A percentile compares a stretch with the other conserved stretches of the same genome.
Evolutionary conservation across 768 basidiomycete genomes (phyloP).

Genomic region (Boletus speciosus): DNA sequence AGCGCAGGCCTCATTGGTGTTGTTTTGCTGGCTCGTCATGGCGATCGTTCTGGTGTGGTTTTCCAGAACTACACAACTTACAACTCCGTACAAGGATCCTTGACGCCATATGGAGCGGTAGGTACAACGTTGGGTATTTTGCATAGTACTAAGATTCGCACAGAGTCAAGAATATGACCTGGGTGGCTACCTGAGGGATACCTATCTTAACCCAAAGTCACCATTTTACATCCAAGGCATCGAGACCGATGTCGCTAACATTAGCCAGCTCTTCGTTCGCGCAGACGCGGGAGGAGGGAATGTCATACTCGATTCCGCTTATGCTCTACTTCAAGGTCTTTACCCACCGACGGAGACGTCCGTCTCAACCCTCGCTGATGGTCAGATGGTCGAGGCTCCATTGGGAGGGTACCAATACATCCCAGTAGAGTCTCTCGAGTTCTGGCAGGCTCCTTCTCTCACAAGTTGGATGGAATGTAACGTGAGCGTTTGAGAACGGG

Average conservation of each 20-base stretch:
- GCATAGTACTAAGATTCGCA: background rate
- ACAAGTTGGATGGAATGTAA: conserved; percentile 74
- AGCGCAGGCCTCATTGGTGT: conserved; percentile 55
- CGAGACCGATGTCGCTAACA: conserved; percentile 60
- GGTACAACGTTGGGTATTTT: conserved; percentile 20
- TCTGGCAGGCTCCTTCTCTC: conserved; percentile 51
- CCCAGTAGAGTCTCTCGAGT: conserved; percentile 60
- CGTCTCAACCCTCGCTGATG: conserved; percentile 70
- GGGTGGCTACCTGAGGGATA: conserved; percentile 54
- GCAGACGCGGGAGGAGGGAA: conserved; percentile 80
- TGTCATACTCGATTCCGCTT: conserved; percentile 79
- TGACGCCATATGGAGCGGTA: conserved; percentile 74
- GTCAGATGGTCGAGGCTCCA: conserved; percentile 64
- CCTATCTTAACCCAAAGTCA: conserved; percentile 61
- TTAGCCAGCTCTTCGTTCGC: conserved; percentile 65
- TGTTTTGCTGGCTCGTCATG: conserved; percentile 72
- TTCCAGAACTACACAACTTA: conserved; percentile 76
- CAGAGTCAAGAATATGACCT: conserved; percentile 56
- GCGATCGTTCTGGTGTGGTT: conserved; percentile 58
- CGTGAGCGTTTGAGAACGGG: conserved; percentile 23
- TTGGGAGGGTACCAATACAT: conserved; percentile 87
- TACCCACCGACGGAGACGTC: conserved; percentile 72
- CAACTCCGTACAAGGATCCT: conserved; percentile 56
- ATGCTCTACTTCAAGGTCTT: conserved; percentile 78
- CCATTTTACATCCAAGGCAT: conserved; percentile 66